phyloP scores from a whole-genome alignment of 148 eudicot genomes.

The Rhododendron vialii region DNA sequence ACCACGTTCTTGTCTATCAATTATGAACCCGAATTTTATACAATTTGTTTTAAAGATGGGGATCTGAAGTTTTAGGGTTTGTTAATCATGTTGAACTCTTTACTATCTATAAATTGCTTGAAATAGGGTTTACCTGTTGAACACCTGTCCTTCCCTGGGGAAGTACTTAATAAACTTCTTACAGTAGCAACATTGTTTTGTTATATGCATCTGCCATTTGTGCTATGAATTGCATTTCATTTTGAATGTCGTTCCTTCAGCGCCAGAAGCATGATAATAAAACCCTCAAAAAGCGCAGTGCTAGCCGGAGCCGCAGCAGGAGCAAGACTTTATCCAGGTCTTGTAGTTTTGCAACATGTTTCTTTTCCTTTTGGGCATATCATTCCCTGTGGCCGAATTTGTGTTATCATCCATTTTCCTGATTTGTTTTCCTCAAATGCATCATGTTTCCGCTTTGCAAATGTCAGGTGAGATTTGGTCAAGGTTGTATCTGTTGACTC shows the following conservation, averaged over 20 bases:
- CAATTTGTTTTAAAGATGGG: conserved; percentile 24
- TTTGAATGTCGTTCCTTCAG: conserved; percentile 13
- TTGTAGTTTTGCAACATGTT: not conserved
- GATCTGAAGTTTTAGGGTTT: not conserved
- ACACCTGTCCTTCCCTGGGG: not conserved
- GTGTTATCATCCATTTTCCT: not conserved
- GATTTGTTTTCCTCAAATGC: not conserved
- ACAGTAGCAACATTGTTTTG: not conserved
- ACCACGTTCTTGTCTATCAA: conserved; percentile 45
- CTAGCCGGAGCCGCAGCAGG: conserved; percentile 33
- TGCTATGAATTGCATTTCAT: conserved; percentile 6
- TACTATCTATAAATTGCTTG: not conserved
- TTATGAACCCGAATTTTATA: conserved; percentile 65
- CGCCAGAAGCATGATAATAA: conserved; percentile 36
- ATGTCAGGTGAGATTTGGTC: not conserved
- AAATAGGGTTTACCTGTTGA: not conserved
- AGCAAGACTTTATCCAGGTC: conserved; percentile 47
- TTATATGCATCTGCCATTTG: not conserved
- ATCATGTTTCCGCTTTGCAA: not conserved
- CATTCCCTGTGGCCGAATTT: not conserved
- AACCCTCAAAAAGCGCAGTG: conserved; percentile 43
- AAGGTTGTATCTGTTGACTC: not conserved
- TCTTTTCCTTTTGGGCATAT: not conserved
- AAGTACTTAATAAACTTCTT: not conserved
- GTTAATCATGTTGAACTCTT: not conserved